Conservation (phyloP, 2,329 filamentous ascomycete species). For the Cercospora janseana region DNA sequence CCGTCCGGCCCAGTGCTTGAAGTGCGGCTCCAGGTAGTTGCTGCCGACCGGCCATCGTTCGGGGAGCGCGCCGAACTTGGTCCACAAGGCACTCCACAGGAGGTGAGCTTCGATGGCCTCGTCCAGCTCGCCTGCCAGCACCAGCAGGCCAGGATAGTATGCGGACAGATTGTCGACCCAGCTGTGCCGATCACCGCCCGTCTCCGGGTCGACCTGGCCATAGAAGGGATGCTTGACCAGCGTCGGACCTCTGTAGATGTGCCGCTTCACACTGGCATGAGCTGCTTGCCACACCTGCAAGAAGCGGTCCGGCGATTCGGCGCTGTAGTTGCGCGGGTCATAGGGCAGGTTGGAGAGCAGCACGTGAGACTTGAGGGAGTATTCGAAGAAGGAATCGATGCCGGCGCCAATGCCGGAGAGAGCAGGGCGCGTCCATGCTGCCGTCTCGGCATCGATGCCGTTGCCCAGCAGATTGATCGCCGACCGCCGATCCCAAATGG, state of each 20-base stretch:
- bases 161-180: slow-evolving; percentile 97
- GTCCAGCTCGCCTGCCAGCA: slow-evolving; percentile 82
- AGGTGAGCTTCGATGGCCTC: slow-evolving; percentile 89
- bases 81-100: slow-evolving; percentile 91
- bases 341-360: slow-evolving; percentile 70
- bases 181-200: slow-evolving; percentile 81
- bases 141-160: slow-evolving; percentile 87
- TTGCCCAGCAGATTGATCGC: slow-evolving; percentile 83
- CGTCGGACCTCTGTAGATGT: slow-evolving; percentile 71
- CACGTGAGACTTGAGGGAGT: slow-evolving; percentile 91
- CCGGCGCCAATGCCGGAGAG: slow-evolving; percentile 95
- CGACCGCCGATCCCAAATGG: slow-evolving; percentile 87
- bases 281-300: slow-evolving; percentile 80
- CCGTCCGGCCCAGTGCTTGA: slow-evolving; percentile 92
- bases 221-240: slow-evolving; percentile 86
- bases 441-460: slow-evolving; percentile 87
- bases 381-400: slow-evolving; percentile 98
- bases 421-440: slow-evolving; percentile 75
- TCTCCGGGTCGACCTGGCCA: slow-evolving; percentile 82
- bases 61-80: slow-evolving; percentile 85
- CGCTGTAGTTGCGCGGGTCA: slow-evolving; percentile 56
- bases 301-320: slow-evolving; percentile 69
- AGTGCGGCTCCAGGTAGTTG: slow-evolving; percentile 76
- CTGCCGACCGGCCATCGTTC: slow-evolving; percentile 74
- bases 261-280: slow-evolving; percentile 81